phyloP scores from a whole-genome alignment of 177 flowering plant species.

The Vitis hybrid region DNA sequence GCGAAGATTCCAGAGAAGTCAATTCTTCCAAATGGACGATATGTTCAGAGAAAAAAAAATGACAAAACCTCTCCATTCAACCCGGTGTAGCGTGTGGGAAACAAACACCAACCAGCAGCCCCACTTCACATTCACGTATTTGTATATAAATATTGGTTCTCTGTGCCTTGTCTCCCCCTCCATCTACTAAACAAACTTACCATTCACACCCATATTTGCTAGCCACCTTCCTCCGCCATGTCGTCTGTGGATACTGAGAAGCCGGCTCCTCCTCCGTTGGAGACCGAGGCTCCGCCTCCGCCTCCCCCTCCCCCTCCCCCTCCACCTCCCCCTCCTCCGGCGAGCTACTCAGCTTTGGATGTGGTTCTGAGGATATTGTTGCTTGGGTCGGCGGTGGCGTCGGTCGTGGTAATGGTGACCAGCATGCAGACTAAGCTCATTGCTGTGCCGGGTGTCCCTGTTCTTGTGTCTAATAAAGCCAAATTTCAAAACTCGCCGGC shows the following conservation, averaged over 20 bases:
- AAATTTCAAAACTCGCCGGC: slow-evolving; percentile 63
- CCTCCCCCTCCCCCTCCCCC: background rate
- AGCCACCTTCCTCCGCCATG: background rate
- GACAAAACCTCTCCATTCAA: too few species aligned
- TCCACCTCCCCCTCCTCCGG: background rate
- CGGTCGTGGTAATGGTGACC: slow-evolving; percentile 35
- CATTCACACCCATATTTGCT: too few species aligned
- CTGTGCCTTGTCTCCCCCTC: too few species aligned
- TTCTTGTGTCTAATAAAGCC: slow-evolving; percentile 9
- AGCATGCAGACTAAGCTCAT: slow-evolving; percentile 27
- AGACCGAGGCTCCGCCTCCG: background rate
- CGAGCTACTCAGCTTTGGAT: slow-evolving; percentile 3
- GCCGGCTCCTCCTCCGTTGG: background rate
- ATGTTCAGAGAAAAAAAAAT: too few species aligned
- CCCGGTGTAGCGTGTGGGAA: too few species aligned
- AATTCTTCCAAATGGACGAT: too few species aligned
- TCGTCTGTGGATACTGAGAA: slow-evolving; percentile 6
- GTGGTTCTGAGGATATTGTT: slow-evolving; percentile 28
- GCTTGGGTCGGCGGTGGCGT: slow-evolving; percentile 24
- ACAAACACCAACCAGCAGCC: too few species aligned
- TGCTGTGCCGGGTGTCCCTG: background rate
- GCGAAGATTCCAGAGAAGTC: too few species aligned
- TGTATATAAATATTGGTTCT: too few species aligned
- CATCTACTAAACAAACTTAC: too few species aligned
- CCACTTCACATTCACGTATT: too few species aligned